Conservation (phyloP, 768 basidiomycete genomes). For the Psilocybe tampanensis region DNA sequence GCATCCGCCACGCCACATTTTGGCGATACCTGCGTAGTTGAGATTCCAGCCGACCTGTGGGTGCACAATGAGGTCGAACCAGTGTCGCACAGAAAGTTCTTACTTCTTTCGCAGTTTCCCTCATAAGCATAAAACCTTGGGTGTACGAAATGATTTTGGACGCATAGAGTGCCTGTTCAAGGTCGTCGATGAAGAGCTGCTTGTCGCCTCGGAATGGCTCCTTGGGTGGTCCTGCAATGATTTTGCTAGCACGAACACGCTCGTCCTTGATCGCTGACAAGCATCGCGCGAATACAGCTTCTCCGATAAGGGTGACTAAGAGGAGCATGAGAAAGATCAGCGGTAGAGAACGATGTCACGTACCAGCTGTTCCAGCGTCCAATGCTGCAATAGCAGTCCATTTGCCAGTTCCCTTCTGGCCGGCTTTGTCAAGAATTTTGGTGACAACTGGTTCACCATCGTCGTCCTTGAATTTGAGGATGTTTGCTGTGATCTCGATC, state of each 20-base stretch:
- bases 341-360: conserved; percentile 24
- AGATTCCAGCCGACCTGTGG: conserved; percentile 80
- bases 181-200: conserved; percentile 97
- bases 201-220: conserved; percentile 97
- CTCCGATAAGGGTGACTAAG: conserved; percentile 95
- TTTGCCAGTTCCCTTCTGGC: conserved; percentile 99
- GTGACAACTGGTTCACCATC: conserved; percentile 89
- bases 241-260: conserved; percentile 90
- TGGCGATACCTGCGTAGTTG: conserved; percentile 97
- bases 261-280: conserved; percentile 97
- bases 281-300: conserved; percentile 99
- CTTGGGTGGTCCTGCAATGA: conserved; percentile 87
- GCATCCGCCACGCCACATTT: conserved; percentile 99
- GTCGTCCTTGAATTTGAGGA: conserved; percentile 95
- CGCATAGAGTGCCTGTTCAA: conserved; percentile 98
- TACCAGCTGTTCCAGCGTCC: conserved; percentile 87
- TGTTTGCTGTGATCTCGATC: conserved; percentile 96
- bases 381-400: conserved; percentile 99
- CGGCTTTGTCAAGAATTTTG: conserved; percentile 96
- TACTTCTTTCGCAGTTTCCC: conserved; percentile 94
- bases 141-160: conserved; percentile 99
- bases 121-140: conserved; percentile 99
- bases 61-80: neutral
- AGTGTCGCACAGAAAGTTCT: conserved; percentile 10
- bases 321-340: neutral